These are phyloP conservation scores for Tritrichomonas foetus DNA, from an alignment of 208 protist species.

Conservation along the genomic window DNA sequence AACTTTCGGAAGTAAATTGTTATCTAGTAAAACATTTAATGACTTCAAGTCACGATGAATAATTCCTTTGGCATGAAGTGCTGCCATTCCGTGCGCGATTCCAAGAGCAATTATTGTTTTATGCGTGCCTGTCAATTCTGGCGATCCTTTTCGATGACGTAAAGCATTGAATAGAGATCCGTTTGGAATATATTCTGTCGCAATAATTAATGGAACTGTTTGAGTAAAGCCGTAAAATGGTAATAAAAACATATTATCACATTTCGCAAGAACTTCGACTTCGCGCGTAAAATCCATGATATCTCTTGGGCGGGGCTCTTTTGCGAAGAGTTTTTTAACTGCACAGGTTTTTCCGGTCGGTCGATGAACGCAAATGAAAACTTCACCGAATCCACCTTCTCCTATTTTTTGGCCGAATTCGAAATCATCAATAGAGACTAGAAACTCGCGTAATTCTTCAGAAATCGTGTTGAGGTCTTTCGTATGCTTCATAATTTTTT, in stretches of 20 bases:
- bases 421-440: neutral
- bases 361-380: neutral
- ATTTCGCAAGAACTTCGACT: neutral
- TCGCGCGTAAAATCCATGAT: neutral
- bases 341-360: neutral
- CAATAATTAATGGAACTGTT: neutral
- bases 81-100: neutral
- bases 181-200: conserved; percentile 11
- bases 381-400: neutral
- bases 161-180: neutral
- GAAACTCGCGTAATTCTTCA: neutral
- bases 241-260: conserved; percentile 8
- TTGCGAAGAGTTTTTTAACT: neutral
- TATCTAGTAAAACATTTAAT: neutral
- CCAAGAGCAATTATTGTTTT: conserved; percentile 28
- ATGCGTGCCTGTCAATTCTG: neutral
- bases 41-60: conserved; percentile 14
- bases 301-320: neutral
- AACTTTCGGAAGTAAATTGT: neutral
- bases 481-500: no score
- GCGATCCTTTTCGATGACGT: neutral
- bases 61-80: neutral
- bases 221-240: neutral
- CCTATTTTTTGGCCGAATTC: neutral
- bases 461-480: neutral